Conservation (phyloP, 2,329 filamentous ascomycete genomes). For the Neonectria hederae region DNA sequence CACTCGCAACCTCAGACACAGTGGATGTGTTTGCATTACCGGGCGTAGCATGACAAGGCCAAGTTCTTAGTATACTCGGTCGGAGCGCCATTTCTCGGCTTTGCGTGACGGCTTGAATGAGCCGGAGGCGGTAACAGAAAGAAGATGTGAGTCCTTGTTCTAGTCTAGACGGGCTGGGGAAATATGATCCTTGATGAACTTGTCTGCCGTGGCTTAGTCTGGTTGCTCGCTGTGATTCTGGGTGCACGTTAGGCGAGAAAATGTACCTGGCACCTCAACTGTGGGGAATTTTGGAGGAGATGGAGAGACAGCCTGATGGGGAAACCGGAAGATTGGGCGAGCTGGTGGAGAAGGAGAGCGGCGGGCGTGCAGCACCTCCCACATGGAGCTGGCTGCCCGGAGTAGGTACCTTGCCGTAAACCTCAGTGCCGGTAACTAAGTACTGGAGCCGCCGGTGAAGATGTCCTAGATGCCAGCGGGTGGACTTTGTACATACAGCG, state of each 20-base stretch:
- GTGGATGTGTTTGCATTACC: conserved; percentile 30
- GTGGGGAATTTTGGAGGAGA: conserved; percentile 6
- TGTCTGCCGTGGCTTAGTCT: too few species aligned
- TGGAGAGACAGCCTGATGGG: conserved; percentile 9
- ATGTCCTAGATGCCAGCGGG: background rate
- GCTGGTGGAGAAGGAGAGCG: conserved; percentile 10
- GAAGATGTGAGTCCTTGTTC: background rate
- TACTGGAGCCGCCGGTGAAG: background rate
- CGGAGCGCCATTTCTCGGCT: background rate
- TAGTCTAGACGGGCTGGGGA: too few species aligned
- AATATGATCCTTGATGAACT: too few species aligned
- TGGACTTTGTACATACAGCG: background rate
- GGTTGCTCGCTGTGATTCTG: background rate
- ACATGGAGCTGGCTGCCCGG: too few species aligned
- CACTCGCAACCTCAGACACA: conserved; percentile 3
- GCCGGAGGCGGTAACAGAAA: background rate
- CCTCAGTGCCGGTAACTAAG: background rate
- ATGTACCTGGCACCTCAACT: background rate
- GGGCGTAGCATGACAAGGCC: conserved; percentile 31
- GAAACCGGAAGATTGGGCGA: conserved; percentile 13
- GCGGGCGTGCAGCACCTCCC: background rate
- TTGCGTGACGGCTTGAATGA: background rate
- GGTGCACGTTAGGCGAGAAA: background rate
- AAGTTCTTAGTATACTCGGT: background rate
- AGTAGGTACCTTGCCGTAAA: too few species aligned